phyloP scores from a whole-genome alignment of 768 basidiomycete species.

The Nidularia sp. region DNA sequence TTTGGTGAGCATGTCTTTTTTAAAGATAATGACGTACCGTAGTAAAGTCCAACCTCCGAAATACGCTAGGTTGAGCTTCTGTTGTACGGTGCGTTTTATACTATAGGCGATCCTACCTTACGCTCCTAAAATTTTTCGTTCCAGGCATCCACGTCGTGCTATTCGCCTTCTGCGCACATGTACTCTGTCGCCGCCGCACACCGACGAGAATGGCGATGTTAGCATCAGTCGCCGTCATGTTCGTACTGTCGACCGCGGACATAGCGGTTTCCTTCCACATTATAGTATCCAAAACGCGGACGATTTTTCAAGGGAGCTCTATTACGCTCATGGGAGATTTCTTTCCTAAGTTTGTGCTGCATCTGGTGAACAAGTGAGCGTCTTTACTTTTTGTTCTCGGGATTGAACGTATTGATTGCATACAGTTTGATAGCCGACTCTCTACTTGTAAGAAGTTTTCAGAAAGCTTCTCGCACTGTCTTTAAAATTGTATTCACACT shows the following conservation, averaged over 20 bases:
- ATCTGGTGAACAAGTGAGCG: slow-evolving; percentile 20
- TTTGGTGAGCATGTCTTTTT: too few relatives aligned
- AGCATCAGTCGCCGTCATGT: slow-evolving; percentile 5
- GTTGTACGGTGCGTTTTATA: slow-evolving; percentile 16
- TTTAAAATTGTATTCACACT: neutral
- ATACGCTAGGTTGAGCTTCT: slow-evolving; percentile 18
- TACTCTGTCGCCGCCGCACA: neutral
- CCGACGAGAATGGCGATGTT: neutral
- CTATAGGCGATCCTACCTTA: neutral
- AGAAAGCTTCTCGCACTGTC: neutral
- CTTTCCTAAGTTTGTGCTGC: slow-evolving; percentile 16
- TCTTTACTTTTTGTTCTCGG: neutral
- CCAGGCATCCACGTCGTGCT: slow-evolving; percentile 25
- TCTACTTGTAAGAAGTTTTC: slow-evolving; percentile 14
- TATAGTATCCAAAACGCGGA: slow-evolving; percentile 4
- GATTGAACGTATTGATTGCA: neutral
- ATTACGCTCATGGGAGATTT: slow-evolving; percentile 5
- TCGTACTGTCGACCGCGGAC: slow-evolving; percentile 10
- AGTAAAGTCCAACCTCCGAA: too few relatives aligned
- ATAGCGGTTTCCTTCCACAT: slow-evolving; percentile 13
- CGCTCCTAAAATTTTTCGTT: neutral
- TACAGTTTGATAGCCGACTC: slow-evolving; percentile 19
- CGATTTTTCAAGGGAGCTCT: slow-evolving; percentile 5
- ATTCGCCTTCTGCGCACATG: slow-evolving; percentile 16
- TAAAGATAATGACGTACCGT: too few relatives aligned